Percentiles rank a stretch among this genome's conserved stretches.
phyloP scores from a whole-genome alignment of 2,329 filamentous ascomycete genomes.

The Aspergillus floridensis region DNA sequence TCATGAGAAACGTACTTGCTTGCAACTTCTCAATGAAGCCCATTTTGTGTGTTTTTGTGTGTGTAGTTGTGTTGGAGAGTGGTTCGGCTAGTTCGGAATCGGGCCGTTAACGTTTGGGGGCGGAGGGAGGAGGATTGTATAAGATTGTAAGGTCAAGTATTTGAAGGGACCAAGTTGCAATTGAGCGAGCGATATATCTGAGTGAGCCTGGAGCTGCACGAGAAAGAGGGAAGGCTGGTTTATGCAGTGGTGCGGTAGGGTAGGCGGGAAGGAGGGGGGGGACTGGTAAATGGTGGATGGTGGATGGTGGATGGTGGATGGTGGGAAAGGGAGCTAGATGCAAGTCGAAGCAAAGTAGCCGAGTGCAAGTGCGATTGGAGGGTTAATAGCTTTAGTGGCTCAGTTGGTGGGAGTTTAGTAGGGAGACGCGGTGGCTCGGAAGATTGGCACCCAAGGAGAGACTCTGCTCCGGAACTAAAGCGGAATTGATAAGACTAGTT shows the following conservation, averaged over 20 bases:
- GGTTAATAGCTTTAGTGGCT: background rate
- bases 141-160: background rate
- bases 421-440: conserved; percentile 1
- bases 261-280: background rate
- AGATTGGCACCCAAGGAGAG: conserved; percentile 1
- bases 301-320: no score
- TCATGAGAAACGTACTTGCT: conserved; percentile 42
- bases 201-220: background rate
- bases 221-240: background rate
- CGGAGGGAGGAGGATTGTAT: background rate
- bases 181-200: background rate
- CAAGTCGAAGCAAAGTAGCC: background rate
- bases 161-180: background rate
- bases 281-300: no score
- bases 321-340: background rate
- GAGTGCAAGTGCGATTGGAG: background rate
- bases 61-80: background rate
- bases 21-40: conserved; percentile 52
- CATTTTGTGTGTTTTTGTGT: conserved; percentile 35
- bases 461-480: conserved; percentile 2
- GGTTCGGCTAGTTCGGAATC: background rate
- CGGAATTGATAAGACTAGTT: background rate
- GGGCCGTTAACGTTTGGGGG: background rate
- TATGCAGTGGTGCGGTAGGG: background rate
- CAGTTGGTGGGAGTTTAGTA: background rate